Evolutionary conservation across 2,329 filamentous ascomycete species (phyloP), one percentile per base, ranked within the genome.

Genomic region (Talaromyces sp.): DNA sequence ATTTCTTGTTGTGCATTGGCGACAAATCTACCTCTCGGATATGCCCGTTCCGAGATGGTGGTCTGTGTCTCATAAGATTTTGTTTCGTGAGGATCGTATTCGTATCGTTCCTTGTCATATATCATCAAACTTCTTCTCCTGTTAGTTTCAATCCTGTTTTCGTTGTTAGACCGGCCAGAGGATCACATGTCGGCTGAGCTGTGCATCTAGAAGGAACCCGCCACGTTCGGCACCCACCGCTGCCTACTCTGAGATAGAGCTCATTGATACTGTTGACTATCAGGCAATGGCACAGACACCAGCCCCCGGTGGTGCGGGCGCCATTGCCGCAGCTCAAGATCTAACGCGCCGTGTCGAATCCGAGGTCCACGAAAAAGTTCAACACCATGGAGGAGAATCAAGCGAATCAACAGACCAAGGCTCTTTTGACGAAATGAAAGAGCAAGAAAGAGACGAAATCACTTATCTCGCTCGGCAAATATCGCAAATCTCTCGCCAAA

Each of bases 381-480:
- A 49, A 11, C 54, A 19, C 2, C n/a, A 58, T 43, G 59, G 10
- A 35, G 49, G 43, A 8, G 37, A 41, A 14, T 58, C 50, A 27
- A 49, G 19, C 31, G 63, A 58, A 22, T 66, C 64, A 16, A 63
- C 64, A 5, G 60, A 66, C 14, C 45, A 50, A 14, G 50, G 59
- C 7, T 66, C 60, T 11, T 22, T 63, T 4, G 60, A 66, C 11
- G 60, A 66, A 24, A 41, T 63, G 24, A 63, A 63, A 45, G 52
- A 62, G 14, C 33, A 66, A 27, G 54, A 66, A 39, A 11, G 45
- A 22, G 27, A 62, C 27, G 61, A 63, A 50, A 60, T 66, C 45
- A 66, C 64, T n/a, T 16, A 65, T 19, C 49, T 67, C n/a, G 66
- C 66, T 4, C 66, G 66, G 6, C 66, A 65, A 60, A 58, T 67